These are phyloP conservation scores for Suhomyces bribrorum DNA, from an alignment of 1,139 yeast species.

Conservation along the genomic window DNA sequence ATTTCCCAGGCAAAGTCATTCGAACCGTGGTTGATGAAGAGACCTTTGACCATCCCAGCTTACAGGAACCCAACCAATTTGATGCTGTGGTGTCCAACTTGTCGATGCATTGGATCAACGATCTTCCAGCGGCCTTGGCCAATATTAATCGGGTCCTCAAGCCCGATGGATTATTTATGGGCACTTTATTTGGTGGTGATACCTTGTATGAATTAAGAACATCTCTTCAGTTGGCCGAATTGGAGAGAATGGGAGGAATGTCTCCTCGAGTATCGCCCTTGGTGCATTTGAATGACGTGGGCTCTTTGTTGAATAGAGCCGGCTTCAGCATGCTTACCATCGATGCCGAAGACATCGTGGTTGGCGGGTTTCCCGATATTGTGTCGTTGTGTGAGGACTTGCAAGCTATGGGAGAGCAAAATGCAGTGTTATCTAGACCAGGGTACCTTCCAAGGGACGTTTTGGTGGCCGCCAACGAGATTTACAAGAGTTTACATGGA, in stretches of 20 bases:
- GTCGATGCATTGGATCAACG: slow-evolving; percentile 84
- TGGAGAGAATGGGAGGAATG: slow-evolving; percentile 77
- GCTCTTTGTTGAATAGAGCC: slow-evolving; percentile 68
- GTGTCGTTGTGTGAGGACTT: slow-evolving; percentile 68
- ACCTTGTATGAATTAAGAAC: slow-evolving; percentile 80
- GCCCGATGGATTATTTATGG: slow-evolving; percentile 84
- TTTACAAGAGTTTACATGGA: slow-evolving; percentile 73
- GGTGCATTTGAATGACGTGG: slow-evolving; percentile 77
- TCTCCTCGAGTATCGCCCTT: slow-evolving; percentile 81
- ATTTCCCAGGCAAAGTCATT: slow-evolving; percentile 44
- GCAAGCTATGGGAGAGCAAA: slow-evolving; percentile 84
- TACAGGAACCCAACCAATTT: slow-evolving; percentile 45
- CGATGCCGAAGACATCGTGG: slow-evolving; percentile 81
- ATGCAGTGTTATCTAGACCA: slow-evolving; percentile 62
- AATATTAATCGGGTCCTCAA: slow-evolving; percentile 62
- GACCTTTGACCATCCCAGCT: slow-evolving; percentile 41
- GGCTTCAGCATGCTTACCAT: slow-evolving; percentile 80
- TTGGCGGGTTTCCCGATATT: slow-evolving; percentile 76
- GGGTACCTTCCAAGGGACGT: slow-evolving; percentile 62
- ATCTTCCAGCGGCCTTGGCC: slow-evolving; percentile 63
- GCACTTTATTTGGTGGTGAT: slow-evolving; percentile 84
- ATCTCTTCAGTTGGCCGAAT: slow-evolving; percentile 76
- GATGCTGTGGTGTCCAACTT: slow-evolving; percentile 77
- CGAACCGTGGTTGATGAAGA: slow-evolving; percentile 71
- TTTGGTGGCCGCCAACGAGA: slow-evolving; percentile 72